Percentiles rank a stretch among this genome's conserved stretches.
phyloP scores from a whole-genome alignment of 2,329 filamentous ascomycete genomes.

The Neobulgaria alba region DNA sequence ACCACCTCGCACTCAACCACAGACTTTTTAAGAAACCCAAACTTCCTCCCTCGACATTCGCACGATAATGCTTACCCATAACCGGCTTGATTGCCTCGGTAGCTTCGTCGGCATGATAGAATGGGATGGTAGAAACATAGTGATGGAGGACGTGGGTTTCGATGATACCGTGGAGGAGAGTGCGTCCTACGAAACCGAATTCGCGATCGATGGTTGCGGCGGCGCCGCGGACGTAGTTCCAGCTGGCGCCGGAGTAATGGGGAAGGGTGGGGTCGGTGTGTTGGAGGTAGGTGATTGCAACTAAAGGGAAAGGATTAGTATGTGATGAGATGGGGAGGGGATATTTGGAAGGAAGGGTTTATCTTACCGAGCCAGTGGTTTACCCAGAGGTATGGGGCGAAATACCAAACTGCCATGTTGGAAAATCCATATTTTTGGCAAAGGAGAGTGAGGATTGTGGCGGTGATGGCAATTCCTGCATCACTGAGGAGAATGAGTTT shows the following conservation, averaged over 20 bases:
- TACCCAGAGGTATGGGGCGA: slow-evolving; percentile 91
- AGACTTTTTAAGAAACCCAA: slow-evolving; percentile 77
- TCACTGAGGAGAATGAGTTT: slow-evolving; percentile 82
- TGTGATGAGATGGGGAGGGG: not conserved
- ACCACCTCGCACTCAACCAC: slow-evolving; percentile 74
- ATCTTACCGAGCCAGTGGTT: slow-evolving; percentile 98
- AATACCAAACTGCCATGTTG: slow-evolving; percentile 93
- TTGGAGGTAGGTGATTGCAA: slow-evolving; percentile 95
- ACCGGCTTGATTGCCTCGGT: slow-evolving; percentile 87
- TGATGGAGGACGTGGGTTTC: slow-evolving; percentile 98
- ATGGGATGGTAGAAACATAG: slow-evolving; percentile 92
- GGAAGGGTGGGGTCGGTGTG: slow-evolving; percentile 93
- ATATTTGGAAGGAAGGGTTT: not conserved
- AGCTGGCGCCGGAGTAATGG: slow-evolving; percentile 78
- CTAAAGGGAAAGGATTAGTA: slow-evolving; percentile 37
- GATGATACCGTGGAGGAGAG: slow-evolving; percentile 89
- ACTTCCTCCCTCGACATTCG: slow-evolving; percentile 67
- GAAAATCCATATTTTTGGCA: slow-evolving; percentile 71
- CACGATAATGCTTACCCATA: slow-evolving; percentile 93
- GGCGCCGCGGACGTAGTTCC: slow-evolving; percentile 90
- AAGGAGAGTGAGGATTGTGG: slow-evolving; percentile 53
- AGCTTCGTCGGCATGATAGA: slow-evolving; percentile 93
- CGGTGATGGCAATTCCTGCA: slow-evolving; percentile 57
- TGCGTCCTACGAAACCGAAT: slow-evolving; percentile 89
- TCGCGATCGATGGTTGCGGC: slow-evolving; percentile 95